phyloP scores from a whole-genome alignment of 345 rosid genomes.

The Microcos paniculata region DNA sequence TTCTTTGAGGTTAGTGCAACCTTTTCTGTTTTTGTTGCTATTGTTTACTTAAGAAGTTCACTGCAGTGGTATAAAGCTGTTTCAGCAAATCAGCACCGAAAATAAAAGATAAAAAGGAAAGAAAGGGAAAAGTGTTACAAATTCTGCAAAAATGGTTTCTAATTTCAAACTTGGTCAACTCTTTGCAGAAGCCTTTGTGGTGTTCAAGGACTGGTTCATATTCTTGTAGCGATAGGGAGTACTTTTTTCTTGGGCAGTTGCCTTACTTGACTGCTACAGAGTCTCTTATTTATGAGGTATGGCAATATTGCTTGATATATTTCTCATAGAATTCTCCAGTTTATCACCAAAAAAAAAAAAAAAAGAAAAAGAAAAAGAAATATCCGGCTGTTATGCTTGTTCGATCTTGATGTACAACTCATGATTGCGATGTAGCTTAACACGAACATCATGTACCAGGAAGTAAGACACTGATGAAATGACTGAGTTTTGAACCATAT shows the following conservation, averaged over 20 bases:
- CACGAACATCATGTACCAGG: background rate
- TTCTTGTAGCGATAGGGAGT: slow-evolving; percentile 71
- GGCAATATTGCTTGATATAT: background rate
- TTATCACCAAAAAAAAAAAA: background rate
- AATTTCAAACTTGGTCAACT: slow-evolving; percentile 14
- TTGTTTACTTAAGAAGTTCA: background rate
- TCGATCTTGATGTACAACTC: background rate
- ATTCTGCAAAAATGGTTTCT: background rate
- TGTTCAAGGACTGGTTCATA: slow-evolving; percentile 45
- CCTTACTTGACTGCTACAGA: slow-evolving; percentile 72
- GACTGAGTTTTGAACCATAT: background rate
- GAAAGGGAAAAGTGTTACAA: background rate
- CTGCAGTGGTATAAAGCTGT: background rate
- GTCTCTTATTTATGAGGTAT: slow-evolving; percentile 82
- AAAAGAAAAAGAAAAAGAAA: background rate
- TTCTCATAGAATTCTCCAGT: background rate
- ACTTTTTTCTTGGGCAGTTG: slow-evolving; percentile 83
- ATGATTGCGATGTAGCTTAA: background rate
- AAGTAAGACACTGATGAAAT: background rate
- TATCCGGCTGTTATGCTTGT: background rate
- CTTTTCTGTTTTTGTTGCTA: background rate
- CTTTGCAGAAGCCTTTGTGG: slow-evolving; percentile 88
- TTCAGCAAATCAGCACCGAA: background rate
- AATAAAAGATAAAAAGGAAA: background rate
- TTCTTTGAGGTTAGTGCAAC: slow-evolving; percentile 77